Evolutionary conservation across 2,329 filamentous ascomycete species (phyloP).

Genomic region (Diplodia seriata): DNA sequence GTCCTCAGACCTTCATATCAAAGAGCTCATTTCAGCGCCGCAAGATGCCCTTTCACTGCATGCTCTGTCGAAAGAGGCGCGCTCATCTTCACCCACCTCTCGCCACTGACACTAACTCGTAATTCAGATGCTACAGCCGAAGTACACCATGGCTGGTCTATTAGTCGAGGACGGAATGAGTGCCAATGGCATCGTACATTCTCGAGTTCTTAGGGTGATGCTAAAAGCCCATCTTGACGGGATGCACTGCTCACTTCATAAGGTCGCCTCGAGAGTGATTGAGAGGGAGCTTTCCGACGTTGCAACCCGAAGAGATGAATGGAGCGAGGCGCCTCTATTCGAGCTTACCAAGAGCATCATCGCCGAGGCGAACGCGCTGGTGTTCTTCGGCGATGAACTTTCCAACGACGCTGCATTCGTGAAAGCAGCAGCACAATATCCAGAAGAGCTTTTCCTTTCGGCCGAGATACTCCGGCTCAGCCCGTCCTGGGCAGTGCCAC

Average conservation of each 20-base stretch:
- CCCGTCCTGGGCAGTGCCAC: not conserved
- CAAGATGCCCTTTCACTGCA: slow-evolving; percentile 22
- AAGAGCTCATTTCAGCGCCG: slow-evolving; percentile 21
- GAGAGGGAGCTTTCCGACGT: not conserved
- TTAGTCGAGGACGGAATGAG: slow-evolving; percentile 23
- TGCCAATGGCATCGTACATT: slow-evolving; percentile 18
- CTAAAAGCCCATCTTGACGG: slow-evolving; percentile 13
- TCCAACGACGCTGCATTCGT: slow-evolving; percentile 7
- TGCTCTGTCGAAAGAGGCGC: slow-evolving; percentile 28
- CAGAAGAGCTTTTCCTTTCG: slow-evolving; percentile 20
- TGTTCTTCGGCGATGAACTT: slow-evolving; percentile 14
- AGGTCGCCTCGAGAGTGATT: not conserved
- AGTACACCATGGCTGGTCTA: slow-evolving; percentile 30
- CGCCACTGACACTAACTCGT: not conserved
- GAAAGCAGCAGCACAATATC: slow-evolving; percentile 11
- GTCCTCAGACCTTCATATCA: slow-evolving; percentile 11
- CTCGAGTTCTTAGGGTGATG: slow-evolving; percentile 13
- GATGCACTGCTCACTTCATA: slow-evolving; percentile 10
- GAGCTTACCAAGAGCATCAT: slow-evolving; percentile 11
- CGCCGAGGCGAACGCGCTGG: not conserved
- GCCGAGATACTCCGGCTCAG: slow-evolving; percentile 26
- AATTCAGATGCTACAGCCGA: slow-evolving; percentile 19
- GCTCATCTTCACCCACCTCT: too few species aligned
- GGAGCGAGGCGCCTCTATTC: slow-evolving; percentile 12
- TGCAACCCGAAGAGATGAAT: not conserved